Conservation (phyloP, 2,329 filamentous ascomycete genomes). For the Arthrobotrys musiformis region DNA sequence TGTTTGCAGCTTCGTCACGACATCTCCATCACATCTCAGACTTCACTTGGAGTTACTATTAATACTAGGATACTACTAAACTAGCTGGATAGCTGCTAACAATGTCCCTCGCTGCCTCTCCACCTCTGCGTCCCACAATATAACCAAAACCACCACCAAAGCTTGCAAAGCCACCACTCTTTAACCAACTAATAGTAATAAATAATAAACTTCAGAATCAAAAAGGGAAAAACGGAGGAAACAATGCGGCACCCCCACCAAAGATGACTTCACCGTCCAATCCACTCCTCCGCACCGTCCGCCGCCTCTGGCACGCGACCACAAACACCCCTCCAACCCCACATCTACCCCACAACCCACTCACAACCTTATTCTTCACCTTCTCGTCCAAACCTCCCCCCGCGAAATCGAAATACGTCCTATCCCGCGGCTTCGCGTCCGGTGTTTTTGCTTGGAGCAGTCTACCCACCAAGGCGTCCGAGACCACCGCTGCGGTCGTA, state of each 20-base stretch:
- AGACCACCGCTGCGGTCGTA: constrained; percentile 57
- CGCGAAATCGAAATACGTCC: constrained; percentile 56
- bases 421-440: constrained; percentile 58
- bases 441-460: constrained; percentile 58
- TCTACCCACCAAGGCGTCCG: constrained; percentile 56
- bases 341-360: constrained; percentile 18
- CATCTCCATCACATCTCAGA: no score
- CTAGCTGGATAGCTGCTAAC: neutral
- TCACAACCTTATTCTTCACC: constrained; percentile 35
- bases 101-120: constrained; percentile 25
- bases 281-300: constrained; percentile 39
- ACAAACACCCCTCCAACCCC: constrained; percentile 48
- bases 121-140: neutral
- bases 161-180: no score
- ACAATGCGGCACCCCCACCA: neutral
- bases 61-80: constrained; percentile 2
- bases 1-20: constrained; percentile 16
- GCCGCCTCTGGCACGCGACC: constrained; percentile 53
- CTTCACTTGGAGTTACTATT: neutral
- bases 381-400: constrained; percentile 27
- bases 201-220: no score
- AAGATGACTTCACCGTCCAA: constrained; percentile 24
- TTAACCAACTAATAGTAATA: no score
- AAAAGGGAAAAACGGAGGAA: neutral
- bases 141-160: no score